Conservation (phyloP, 2,329 filamentous ascomycete species). For the Alternaria viburni region DNA sequence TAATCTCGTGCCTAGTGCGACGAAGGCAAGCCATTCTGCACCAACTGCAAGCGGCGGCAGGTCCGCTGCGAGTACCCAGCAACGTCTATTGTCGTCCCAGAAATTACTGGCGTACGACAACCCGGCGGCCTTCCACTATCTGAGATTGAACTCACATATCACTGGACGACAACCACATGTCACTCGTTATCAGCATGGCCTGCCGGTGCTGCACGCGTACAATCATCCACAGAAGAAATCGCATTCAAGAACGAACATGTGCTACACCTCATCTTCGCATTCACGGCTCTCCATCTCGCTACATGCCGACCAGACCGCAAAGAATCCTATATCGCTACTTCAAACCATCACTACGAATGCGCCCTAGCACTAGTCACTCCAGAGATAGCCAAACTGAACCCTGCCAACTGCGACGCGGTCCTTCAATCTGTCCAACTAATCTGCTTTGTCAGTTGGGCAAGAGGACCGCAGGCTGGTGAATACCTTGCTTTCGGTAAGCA, state of each 20-base stretch:
- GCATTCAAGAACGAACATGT: constrained; percentile 25
- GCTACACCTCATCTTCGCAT: constrained; percentile 31
- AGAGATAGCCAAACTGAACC: constrained; percentile 24
- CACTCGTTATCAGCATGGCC: constrained; percentile 26
- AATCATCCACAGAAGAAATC: constrained; percentile 25
- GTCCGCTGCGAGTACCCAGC: constrained; percentile 29
- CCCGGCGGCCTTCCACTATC: constrained; percentile 13
- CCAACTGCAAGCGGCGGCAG: constrained; percentile 30
- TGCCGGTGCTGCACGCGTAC: constrained; percentile 19
- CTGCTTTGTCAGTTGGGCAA: constrained; percentile 32
- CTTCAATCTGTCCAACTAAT: constrained; percentile 32
- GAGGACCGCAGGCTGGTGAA: constrained; percentile 34
- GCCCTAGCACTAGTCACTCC: constrained; percentile 29
- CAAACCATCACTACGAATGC: constrained; percentile 30
- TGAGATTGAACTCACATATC: constrained; percentile 36
- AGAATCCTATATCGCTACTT: constrained; percentile 22
- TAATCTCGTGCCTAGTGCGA: constrained; percentile 27
- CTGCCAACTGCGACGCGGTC: constrained; percentile 32
- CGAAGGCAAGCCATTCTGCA: constrained; percentile 34
- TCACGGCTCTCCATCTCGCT: constrained; percentile 36
- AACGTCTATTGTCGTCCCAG: background rate
- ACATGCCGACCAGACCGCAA: constrained; percentile 24
- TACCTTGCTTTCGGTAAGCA: constrained; percentile 37
- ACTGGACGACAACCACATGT: constrained; percentile 36
- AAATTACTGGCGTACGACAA: background rate